Percentiles rank a stretch among this genome's conserved stretches.
These are phyloP conservation scores for Phytophthora uliginosa DNA, from an alignment of 352 stramenopile species.

Conservation along the genomic window DNA sequence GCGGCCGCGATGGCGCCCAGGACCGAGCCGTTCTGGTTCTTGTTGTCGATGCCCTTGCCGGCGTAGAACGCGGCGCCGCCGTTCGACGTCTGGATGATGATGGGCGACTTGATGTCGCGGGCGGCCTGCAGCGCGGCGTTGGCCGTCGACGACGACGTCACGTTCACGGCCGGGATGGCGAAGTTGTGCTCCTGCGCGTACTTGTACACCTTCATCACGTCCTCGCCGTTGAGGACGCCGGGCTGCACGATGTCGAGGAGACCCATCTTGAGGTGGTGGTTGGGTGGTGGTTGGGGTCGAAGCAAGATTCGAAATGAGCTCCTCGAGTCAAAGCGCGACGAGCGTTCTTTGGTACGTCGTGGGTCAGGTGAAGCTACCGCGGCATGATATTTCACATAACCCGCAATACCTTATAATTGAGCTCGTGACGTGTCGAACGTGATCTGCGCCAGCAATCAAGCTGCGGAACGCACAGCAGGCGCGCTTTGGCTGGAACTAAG, in stretches of 20 bases:
- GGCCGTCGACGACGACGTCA: constrained; percentile 96
- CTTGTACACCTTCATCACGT: constrained; percentile 93
- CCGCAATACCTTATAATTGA: not conserved
- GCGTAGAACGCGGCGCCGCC: constrained; percentile 97
- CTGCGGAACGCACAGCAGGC: not conserved
- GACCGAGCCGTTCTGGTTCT: constrained; percentile 88
- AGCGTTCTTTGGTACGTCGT: too few relatives aligned
- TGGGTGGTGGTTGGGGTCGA: constrained; percentile 8
- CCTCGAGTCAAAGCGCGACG: not conserved
- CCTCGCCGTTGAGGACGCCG: constrained; percentile 90
- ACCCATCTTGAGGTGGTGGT: constrained; percentile 63
- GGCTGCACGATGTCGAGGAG: constrained; percentile 87
- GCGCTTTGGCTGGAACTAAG: not conserved
- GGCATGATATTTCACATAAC: not conserved
- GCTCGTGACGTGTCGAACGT: not conserved
- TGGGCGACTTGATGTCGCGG: constrained; percentile 96
- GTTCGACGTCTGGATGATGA: constrained; percentile 99
- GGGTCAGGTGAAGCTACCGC: not conserved
- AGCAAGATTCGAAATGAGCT: constrained; percentile 49
- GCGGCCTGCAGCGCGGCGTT: constrained; percentile 98
- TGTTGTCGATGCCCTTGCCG: constrained; percentile 98
- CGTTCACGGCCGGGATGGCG: constrained; percentile 98
- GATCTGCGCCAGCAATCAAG: constrained; percentile 1
- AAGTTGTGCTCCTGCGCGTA: constrained; percentile 96
- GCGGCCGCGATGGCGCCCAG: constrained; percentile 91